A percentile compares a stretch with the other conserved stretches of the same genome.
phyloP scores from a whole-genome alignment of 129 eudicot species.

The Cynara cardunculus region DNA sequence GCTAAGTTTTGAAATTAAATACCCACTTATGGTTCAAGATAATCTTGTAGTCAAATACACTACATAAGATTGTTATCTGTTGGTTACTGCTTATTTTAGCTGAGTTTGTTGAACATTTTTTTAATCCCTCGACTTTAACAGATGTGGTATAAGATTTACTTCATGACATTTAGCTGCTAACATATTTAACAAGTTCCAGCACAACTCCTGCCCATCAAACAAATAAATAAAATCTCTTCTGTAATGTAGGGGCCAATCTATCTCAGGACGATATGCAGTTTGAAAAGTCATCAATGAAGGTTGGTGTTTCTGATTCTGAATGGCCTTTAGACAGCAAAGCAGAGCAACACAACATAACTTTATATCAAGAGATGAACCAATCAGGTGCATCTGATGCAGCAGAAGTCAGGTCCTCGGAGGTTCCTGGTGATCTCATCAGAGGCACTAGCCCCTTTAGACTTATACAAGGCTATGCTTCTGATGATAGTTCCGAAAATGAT shows the following conservation, averaged over 20 bases:
- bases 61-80: neutral
- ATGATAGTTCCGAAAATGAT: constrained; percentile 48
- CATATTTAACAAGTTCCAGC: neutral
- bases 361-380: constrained; percentile 29
- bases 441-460: constrained; percentile 53
- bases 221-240: neutral
- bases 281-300: constrained; percentile 24
- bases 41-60: neutral
- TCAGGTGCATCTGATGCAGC: constrained; percentile 16
- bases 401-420: constrained; percentile 14
- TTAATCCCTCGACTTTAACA: neutral
- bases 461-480: constrained; percentile 63
- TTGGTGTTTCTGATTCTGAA: constrained; percentile 16
- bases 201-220: neutral
- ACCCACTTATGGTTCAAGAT: neutral
- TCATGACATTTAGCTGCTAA: neutral
- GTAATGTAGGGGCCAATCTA: constrained; percentile 19
- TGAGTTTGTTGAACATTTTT: neutral
- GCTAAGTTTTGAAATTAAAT: too few species aligned
- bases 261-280: constrained; percentile 16
- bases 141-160: neutral
- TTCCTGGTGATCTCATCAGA: constrained; percentile 14
- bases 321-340: constrained; percentile 7
- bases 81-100: neutral
- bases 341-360: constrained; percentile 1